A percentile compares a stretch with the other conserved stretches of the same genome.
Conservation (phyloP, 2,329 filamentous ascomycete genomes). For the Chaetomium globosum region DNA sequence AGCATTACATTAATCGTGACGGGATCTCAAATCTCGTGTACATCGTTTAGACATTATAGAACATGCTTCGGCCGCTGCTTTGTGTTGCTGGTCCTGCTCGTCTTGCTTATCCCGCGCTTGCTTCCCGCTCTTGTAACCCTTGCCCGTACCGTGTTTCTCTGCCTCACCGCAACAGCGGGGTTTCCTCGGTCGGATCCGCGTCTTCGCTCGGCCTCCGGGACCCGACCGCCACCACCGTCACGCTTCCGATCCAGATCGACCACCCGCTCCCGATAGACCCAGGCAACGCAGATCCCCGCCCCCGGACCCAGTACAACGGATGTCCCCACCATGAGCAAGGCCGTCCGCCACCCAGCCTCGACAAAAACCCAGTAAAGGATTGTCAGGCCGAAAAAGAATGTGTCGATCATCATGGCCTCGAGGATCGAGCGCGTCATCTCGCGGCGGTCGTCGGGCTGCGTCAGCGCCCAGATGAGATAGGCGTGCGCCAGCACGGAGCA, state of each 20-base stretch:
- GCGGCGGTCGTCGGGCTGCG: slow-evolving; percentile 50
- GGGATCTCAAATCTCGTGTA: slow-evolving; percentile 4
- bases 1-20: slow-evolving; percentile 20
- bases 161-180: slow-evolving; percentile 38
- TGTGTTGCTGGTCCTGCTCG: background rate
- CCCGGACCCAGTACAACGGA: slow-evolving; percentile 44
- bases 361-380: slow-evolving; percentile 58
- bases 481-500: slow-evolving; percentile 50
- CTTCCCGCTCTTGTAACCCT: background rate
- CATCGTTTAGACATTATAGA: slow-evolving; percentile 23
- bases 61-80: background rate
- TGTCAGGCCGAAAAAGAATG: slow-evolving; percentile 50
- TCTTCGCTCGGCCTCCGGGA: slow-evolving; percentile 26
- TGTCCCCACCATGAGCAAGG: slow-evolving; percentile 35
- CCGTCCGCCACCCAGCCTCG: slow-evolving; percentile 51
- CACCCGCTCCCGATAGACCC: slow-evolving; percentile 40
- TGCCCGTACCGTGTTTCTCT: background rate
- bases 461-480: slow-evolving; percentile 46
- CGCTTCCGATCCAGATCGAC: slow-evolving; percentile 33
- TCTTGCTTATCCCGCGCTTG: background rate
- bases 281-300: slow-evolving; percentile 43
- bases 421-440: slow-evolving; percentile 54
- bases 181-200: slow-evolving; percentile 35
- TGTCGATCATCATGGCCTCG: slow-evolving; percentile 52
- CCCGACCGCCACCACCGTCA: slow-evolving; percentile 38